Base-by-base conservation (phyloP, 371 early-diverging fungal genomes). In the Zychaea mexicana region DNA sequence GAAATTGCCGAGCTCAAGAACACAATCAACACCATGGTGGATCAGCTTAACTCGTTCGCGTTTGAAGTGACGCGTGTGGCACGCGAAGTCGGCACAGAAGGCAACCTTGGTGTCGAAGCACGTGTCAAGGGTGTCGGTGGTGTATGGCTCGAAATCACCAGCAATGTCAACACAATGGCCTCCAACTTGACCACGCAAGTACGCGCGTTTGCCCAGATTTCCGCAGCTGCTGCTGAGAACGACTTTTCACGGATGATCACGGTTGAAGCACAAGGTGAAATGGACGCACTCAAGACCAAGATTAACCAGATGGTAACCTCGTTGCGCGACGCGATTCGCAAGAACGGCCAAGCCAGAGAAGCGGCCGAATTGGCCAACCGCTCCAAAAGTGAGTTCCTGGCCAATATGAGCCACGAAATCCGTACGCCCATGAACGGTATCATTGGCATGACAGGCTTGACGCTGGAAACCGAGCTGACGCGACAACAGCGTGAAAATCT, bases 391-490 rank as follows among this genome's bases (percentile, higher is more conserved):
- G 88, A 88, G 67, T 89, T 90, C 71, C 66, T 90, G 56, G 88
- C 90, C 9, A 86, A 87, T 60, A 88, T 89, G 87, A 85, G 85
- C 55, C 90, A 90, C 65, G 90, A 89, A 66, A 72, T 72, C 36
- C 81, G 90, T 31, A 90, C 90, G 7, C 91, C 91, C 17, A 84
- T 91, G 86, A 88, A 88, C 65, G 90, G 90, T 56, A 88, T 91
- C 56, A 87, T 89, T 31, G 90, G 90, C 22, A 87, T 89, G 86
- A 86, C 89, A 6, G 69, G 79, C 38, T 65, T 89, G 52, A 83
- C 86, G 6, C 67, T 85, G 33, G 65, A 65, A 31, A 67, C 90
- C 0, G 85, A 87, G 31, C 72, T 92, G 31, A 84, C 84, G 46
- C 83, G 85, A 3, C 84, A 89, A 46, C 91, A 90, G 70, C 84